Conservation (phyloP, 805 yeast genomes). For the Tetrapisispora nanseiensis region DNA sequence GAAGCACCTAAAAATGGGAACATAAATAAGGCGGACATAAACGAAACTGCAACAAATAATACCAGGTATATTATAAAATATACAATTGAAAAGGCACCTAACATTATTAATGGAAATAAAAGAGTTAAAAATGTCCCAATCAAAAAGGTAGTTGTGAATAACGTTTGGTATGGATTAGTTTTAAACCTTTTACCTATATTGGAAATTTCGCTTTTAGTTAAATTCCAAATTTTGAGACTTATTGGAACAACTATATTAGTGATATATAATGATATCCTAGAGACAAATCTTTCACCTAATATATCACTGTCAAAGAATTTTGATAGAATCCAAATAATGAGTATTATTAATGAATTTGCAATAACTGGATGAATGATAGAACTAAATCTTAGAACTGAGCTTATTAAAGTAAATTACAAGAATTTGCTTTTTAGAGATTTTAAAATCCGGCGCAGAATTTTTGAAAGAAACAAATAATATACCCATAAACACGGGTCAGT, state of each 20-base stretch:
- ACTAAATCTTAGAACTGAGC: too few relatives aligned
- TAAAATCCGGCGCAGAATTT: too few relatives aligned
- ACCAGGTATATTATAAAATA: slow-evolving; percentile 18
- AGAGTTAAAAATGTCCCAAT: neutral
- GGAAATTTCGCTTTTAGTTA: slow-evolving; percentile 1
- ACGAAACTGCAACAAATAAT: slow-evolving; percentile 14
- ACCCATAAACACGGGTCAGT: too few relatives aligned
- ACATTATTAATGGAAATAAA: slow-evolving; percentile 5
- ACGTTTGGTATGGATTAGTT: slow-evolving; percentile 16
- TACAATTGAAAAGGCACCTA: slow-evolving; percentile 17
- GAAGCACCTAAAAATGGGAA: slow-evolving; percentile 23
- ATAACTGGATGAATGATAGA: neutral
- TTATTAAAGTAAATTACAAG: too few relatives aligned
- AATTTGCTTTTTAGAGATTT: too few relatives aligned
- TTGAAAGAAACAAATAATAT: too few relatives aligned
- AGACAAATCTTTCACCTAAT: neutral
- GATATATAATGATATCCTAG: neutral
- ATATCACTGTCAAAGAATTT: slow-evolving; percentile 2
- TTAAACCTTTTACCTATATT: slow-evolving; percentile 9
- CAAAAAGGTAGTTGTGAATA: slow-evolving; percentile 6
- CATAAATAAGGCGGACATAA: slow-evolving; percentile 19
- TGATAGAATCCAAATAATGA: too few relatives aligned
- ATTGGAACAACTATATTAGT: slow-evolving; percentile 1
- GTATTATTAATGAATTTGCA: neutral
- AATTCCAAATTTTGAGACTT: neutral